Conservation (phyloP, 768 basidiomycete genomes). For the Lenzites betulinus region DNA sequence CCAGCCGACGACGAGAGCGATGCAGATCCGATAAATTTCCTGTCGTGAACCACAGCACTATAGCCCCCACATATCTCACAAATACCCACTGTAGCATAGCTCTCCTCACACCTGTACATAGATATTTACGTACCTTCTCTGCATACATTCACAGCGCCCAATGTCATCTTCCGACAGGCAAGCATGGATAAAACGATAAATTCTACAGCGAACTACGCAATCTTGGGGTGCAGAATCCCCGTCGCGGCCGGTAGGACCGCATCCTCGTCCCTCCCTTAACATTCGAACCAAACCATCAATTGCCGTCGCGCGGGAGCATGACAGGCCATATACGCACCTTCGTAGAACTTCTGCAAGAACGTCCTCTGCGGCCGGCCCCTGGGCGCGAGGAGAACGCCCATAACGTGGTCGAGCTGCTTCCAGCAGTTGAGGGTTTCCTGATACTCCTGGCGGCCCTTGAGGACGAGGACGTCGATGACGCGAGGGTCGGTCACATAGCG, state of each 20-base stretch:
- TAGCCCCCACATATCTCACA: background rate
- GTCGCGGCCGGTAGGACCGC: constrained; percentile 70
- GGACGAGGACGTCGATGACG: constrained; percentile 82
- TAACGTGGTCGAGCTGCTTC: constrained; percentile 84
- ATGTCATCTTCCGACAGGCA: no score
- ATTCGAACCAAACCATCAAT: no score
- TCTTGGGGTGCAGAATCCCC: constrained; percentile 38
- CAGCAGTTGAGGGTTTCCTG: constrained; percentile 95
- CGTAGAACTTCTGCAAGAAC: constrained; percentile 84
- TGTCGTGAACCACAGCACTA: background rate
- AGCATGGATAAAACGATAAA: background rate
- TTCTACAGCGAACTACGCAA: constrained; percentile 14
- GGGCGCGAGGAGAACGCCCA: constrained; percentile 65
- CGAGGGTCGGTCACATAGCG: constrained; percentile 77
- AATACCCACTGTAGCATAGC: background rate
- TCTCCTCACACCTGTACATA: background rate
- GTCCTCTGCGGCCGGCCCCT: constrained; percentile 51
- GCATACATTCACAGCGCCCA: no score
- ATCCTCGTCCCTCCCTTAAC: constrained; percentile 73
- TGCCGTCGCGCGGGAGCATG: background rate
- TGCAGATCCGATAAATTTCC: constrained; percentile 28
- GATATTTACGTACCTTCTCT: background rate
- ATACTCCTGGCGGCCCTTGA: constrained; percentile 84
- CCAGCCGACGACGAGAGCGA: constrained; percentile 15
- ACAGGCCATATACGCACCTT: constrained; percentile 52